Evolutionary conservation across 2,329 filamentous ascomycete genomes (phyloP).

Genomic region (Pezicula radicicola): DNA sequence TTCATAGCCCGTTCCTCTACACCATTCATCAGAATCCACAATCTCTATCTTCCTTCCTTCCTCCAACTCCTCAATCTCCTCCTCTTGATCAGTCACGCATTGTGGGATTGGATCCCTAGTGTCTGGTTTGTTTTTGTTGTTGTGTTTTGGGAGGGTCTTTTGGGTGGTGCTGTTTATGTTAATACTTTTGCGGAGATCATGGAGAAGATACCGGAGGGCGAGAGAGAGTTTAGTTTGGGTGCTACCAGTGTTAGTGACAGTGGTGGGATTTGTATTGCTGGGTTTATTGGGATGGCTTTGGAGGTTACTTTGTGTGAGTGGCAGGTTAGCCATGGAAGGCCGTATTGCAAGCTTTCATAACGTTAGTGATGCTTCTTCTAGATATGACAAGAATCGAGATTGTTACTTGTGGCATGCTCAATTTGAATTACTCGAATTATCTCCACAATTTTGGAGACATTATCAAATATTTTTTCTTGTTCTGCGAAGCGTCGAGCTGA

Average conservation of each 20-base stretch:
- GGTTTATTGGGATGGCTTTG: slow-evolving; percentile 77
- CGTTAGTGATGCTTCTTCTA: not conserved
- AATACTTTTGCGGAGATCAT: slow-evolving; percentile 95
- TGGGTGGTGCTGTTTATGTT: slow-evolving; percentile 91
- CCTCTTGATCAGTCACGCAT: slow-evolving; percentile 70
- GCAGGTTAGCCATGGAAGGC: slow-evolving; percentile 77
- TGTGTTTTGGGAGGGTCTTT: slow-evolving; percentile 89
- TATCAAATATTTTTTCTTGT: too few relatives aligned
- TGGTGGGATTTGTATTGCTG: slow-evolving; percentile 84
- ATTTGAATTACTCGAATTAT: not conserved
- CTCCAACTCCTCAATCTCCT: slow-evolving; percentile 78
- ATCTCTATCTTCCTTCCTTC: slow-evolving; percentile 77
- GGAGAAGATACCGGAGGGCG: slow-evolving; percentile 71
- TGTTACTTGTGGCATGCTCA: not conserved
- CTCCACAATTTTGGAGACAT: too few relatives aligned
- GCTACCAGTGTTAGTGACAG: slow-evolving; percentile 92
- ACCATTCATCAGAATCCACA: slow-evolving; percentile 78
- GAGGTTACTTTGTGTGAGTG: slow-evolving; percentile 80
- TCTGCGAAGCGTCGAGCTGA: too few relatives aligned
- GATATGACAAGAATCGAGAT: not conserved
- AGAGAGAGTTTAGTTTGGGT: slow-evolving; percentile 87
- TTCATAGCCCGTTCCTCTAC: slow-evolving; percentile 92
- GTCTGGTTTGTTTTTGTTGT: slow-evolving; percentile 84
- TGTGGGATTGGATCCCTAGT: slow-evolving; percentile 78
- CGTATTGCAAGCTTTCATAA: slow-evolving; percentile 56